Percentiles rank a stretch among this genome's conserved stretches.
phyloP scores from a whole-genome alignment of 352 stramenopile species.

The Lagenidium sp. region DNA sequence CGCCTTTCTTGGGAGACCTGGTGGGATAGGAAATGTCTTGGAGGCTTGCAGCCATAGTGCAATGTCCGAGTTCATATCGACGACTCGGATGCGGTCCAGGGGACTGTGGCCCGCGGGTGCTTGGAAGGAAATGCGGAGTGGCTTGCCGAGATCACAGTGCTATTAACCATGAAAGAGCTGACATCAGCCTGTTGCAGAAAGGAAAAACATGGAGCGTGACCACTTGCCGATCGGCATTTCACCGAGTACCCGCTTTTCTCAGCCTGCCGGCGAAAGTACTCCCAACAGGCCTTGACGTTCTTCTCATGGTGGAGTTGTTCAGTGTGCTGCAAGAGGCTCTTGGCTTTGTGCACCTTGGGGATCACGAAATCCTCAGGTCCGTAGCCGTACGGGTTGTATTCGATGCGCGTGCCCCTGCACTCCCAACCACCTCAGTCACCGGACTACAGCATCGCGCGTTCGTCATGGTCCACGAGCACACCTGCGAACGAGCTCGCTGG shows the following conservation, averaged over 20 bases:
- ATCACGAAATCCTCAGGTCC: constrained; percentile 80
- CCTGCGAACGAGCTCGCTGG: constrained; percentile 65
- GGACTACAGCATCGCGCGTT: neutral
- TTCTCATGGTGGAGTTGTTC: constrained; percentile 79
- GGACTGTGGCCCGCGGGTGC: constrained; percentile 56
- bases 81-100: constrained; percentile 72
- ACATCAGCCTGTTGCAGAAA: neutral
- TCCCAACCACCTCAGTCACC: too few species aligned
- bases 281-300: constrained; percentile 66
- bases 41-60: constrained; percentile 79
- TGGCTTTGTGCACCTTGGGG: constrained; percentile 66
- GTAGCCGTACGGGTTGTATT: constrained; percentile 83
- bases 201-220: too few species aligned
- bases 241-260: constrained; percentile 54
- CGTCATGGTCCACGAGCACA: constrained; percentile 2
- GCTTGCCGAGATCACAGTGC: constrained; percentile 76
- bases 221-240: constrained; percentile 67
- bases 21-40: constrained; percentile 75
- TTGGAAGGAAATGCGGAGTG: constrained; percentile 69
- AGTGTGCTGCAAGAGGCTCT: constrained; percentile 82
- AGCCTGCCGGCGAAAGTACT: constrained; percentile 68
- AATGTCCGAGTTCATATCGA: constrained; percentile 80
- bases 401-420: constrained; percentile 41
- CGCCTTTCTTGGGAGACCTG: constrained; percentile 18
- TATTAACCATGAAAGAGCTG: constrained; percentile 10